Evolutionary conservation across 148 eudicot genomes (phyloP).

Genomic region (Camellia lanceoleosa): DNA sequence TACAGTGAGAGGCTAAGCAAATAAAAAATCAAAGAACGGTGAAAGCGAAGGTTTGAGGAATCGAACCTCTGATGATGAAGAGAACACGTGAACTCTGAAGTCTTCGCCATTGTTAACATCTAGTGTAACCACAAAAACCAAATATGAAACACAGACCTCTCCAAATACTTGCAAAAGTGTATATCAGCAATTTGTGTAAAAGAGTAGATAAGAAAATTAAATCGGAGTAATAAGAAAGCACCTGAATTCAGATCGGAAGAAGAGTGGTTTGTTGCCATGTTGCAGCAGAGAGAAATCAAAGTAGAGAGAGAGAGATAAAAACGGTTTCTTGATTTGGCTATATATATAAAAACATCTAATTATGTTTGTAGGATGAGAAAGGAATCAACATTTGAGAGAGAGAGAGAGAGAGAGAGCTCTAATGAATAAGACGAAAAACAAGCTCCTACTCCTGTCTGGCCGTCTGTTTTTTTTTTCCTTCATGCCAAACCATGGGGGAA

Average conservation of each 20-base stretch:
- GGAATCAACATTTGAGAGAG: not conserved
- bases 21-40: not conserved
- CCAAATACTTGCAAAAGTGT: not conserved
- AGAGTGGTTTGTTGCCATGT: too few relatives aligned
- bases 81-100: conserved; percentile 51
- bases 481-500: too few relatives aligned
- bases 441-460: too few relatives aligned
- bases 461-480: too few relatives aligned
- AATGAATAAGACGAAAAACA: too few relatives aligned
- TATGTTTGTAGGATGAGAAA: not conserved
- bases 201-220: not conserved
- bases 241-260: conserved; percentile 21
- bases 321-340: too few relatives aligned
- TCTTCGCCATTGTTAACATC: conserved; percentile 29
- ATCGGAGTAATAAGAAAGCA: not conserved
- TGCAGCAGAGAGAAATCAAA: too few relatives aligned
- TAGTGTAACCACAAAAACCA: conserved; percentile 12
- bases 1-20: not conserved
- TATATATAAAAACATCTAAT: too few relatives aligned
- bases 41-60: not conserved
- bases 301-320: too few relatives aligned
- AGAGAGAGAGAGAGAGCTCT: too few relatives aligned
- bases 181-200: not conserved
- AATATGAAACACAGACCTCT: not conserved
- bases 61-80: conserved; percentile 51